A percentile compares a stretch with the other conserved stretches of the same genome.
Conservation (phyloP, 495 filamentous ascomycete genomes). For the Aspergillus leporis region DNA sequence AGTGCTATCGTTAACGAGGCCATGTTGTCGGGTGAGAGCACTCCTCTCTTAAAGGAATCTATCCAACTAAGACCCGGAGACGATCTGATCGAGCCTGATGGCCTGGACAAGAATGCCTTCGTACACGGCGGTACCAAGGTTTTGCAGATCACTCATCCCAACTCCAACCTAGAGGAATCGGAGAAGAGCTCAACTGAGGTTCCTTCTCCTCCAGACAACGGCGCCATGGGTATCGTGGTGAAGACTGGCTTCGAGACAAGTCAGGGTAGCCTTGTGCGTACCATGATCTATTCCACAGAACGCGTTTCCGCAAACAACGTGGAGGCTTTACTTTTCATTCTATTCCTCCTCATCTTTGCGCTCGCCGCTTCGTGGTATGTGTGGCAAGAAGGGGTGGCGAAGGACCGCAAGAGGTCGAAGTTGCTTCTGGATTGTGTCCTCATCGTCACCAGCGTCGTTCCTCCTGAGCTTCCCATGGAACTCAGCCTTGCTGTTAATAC, state of each 20-base stretch:
- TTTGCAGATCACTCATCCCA: constrained; percentile 85
- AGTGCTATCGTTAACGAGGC: constrained; percentile 98
- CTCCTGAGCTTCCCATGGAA: constrained; percentile 97
- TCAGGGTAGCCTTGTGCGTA: constrained; percentile 94
- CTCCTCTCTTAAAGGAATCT: constrained; percentile 93
- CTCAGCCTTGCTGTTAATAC: constrained; percentile 97
- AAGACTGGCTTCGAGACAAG: constrained; percentile 99
- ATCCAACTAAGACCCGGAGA: constrained; percentile 86
- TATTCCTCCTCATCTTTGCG: constrained; percentile 95
- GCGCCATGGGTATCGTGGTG: constrained; percentile 88
- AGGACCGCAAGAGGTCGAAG: constrained; percentile 95
- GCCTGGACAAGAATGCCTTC: constrained; percentile 92
- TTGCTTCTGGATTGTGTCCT: constrained; percentile 95
- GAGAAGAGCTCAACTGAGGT: constrained; percentile 71
- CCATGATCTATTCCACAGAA: constrained; percentile 99
- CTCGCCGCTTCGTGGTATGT: constrained; percentile 99
- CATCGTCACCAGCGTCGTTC: constrained; percentile 96
- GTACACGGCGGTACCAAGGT: constrained; percentile 98
- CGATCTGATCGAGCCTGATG: constrained; percentile 84
- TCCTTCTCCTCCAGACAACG: constrained; percentile 78
- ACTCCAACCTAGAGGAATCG: constrained; percentile 63
- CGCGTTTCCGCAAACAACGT: constrained; percentile 96
- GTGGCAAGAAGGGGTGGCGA: constrained; percentile 91
- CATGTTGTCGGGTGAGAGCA: constrained; percentile 98
- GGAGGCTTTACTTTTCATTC: constrained; percentile 92